phyloP scores from a whole-genome alignment of 164 flowering plant genomes.

The Cinnamomum micranthum region DNA sequence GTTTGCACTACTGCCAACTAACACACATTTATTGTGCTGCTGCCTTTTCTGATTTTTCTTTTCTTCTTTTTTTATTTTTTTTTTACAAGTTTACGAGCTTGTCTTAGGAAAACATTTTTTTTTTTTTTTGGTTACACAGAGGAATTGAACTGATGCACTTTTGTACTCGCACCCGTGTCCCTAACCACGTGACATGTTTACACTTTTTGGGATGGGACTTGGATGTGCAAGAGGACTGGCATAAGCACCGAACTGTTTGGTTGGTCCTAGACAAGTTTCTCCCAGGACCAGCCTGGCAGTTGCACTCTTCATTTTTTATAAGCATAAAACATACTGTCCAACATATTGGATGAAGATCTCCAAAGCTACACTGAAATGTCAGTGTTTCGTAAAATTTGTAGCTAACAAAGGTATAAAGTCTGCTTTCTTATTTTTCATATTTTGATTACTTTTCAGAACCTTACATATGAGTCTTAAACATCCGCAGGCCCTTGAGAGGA shows the following conservation, averaged over 20 bases:
- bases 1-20: background rate
- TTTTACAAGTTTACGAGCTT: background rate
- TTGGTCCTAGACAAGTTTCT: too few relatives aligned
- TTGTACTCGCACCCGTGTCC: background rate
- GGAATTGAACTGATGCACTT: background rate
- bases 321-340: background rate
- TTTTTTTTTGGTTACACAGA: too few relatives aligned
- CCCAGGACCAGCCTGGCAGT: background rate
- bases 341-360: background rate
- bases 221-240: background rate
- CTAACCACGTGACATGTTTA: background rate
- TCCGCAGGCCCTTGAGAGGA: conserved; percentile 58
- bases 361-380: too few relatives aligned
- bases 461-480: background rate
- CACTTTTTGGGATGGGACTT: too few relatives aligned
- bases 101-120: too few relatives aligned
- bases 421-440: too few relatives aligned
- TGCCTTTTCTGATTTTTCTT: background rate
- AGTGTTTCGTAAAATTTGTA: too few relatives aligned
- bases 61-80: too few relatives aligned
- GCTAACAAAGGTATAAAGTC: too few relatives aligned
- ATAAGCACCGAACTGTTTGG: background rate
- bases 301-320: background rate
- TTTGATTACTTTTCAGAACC: background rate
- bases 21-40: too few relatives aligned